Evolutionary conservation across 2,329 filamentous ascomycete species (phyloP), one percentile per base, ranked within the genome.

Genomic region (Capronia epimyces): DNA sequence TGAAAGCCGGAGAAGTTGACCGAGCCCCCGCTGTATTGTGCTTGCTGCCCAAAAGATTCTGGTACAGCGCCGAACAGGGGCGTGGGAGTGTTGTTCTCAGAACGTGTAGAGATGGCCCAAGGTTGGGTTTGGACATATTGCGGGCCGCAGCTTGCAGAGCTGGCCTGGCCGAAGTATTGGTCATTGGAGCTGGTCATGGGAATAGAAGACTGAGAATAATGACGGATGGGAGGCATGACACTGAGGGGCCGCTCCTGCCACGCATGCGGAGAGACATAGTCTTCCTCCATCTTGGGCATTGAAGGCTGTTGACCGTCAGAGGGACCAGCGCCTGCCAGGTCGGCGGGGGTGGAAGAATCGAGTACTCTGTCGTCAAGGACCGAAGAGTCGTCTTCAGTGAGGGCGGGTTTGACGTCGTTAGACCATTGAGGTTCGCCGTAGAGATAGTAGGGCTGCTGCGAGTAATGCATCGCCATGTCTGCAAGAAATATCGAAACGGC

Each of bases 41-140:
- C 72, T 64, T 65, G 66, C 58, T 72, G 66, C 47, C 78, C 75
- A 62, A 75, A 75, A 42, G 79, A 75, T 32, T 72, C 67, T 27
- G 73, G 69, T 62, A 78, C 80, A 40, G 82, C 78, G 62, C 87
- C 84, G 63, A 87, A 86, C 46, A 81, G 75, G 55, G 81, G 82
- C 55, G 89, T 81, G 13, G 86, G 85, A 5, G 87, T 91, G 67
- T 82, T 84, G 56, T 87, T 80, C 46, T 82, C 85, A 21, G 86
- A 86, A 61, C 74, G 75, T 44, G 77, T 77, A 60, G 81, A 77
- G 66, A 83, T 76, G 43, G 81, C 73, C 86, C 86, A 90, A 55
- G 74, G 65, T 45, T 71, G 66, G 42, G 74, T 72, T 60, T 77
- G 75, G 50, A 68, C 69, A 57, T 76, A 65, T 63, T 69, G 61